A percentile compares a stretch with the other conserved stretches of the same genome.
These are phyloP conservation scores for Cladophialophora psammophila DNA, from an alignment of 2,329 filamentous ascomycete genomes.

Conservation along the genomic window DNA sequence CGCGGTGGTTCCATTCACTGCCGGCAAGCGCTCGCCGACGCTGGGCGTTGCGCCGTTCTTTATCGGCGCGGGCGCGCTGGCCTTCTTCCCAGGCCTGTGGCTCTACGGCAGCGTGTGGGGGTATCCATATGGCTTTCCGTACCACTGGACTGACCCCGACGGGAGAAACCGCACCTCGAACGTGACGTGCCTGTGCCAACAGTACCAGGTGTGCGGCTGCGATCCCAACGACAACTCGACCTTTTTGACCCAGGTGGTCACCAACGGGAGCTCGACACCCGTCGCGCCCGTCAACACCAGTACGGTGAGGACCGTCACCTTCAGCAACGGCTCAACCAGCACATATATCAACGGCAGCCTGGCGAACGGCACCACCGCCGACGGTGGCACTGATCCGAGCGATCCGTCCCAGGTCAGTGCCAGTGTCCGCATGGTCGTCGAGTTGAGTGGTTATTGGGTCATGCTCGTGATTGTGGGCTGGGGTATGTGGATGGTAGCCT, in stretches of 20 bases:
- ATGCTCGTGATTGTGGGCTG: slow-evolving; percentile 48
- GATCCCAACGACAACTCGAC: slow-evolving; percentile 58
- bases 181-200: slow-evolving; percentile 64
- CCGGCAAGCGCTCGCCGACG: slow-evolving; percentile 54
- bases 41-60: slow-evolving; percentile 58
- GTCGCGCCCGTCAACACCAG: slow-evolving; percentile 48
- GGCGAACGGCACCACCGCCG: slow-evolving; percentile 53
- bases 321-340: slow-evolving; percentile 53
- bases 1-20: slow-evolving; percentile 57
- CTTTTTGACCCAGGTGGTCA: slow-evolving; percentile 52
- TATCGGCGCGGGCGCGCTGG: slow-evolving; percentile 55
- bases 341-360: slow-evolving; percentile 59
- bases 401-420: slow-evolving; percentile 35
- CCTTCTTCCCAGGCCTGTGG: slow-evolving; percentile 62
- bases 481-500: slow-evolving; percentile 33
- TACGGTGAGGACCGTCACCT: slow-evolving; percentile 46
- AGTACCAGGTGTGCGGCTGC: slow-evolving; percentile 64
- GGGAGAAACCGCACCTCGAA: slow-evolving; percentile 50
- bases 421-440: slow-evolving; percentile 38
- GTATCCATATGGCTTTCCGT: slow-evolving; percentile 61
- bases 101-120: slow-evolving; percentile 61
- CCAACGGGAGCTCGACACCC: slow-evolving; percentile 48
- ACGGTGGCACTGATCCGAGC: slow-evolving; percentile 43
- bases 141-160: slow-evolving; percentile 52
- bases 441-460: slow-evolving; percentile 52